These are phyloP conservation scores for Centrapalus pauciflorus DNA, from an alignment of 129 eudicot genomes.

Conservation along the genomic window DNA sequence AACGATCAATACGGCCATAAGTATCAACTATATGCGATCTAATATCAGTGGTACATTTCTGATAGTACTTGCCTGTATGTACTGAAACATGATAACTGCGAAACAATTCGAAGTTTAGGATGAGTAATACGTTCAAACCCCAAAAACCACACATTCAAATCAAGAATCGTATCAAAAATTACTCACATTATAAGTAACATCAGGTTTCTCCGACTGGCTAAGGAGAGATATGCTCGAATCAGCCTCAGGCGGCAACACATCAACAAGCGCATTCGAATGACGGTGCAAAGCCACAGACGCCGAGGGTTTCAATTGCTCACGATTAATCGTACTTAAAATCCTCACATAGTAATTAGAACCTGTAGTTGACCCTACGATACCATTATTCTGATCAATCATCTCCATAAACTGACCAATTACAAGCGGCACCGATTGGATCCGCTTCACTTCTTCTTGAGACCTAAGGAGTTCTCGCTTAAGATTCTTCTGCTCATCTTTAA, in stretches of 20 bases:
- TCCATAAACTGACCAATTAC: too few relatives aligned
- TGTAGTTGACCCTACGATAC: conserved; percentile 63
- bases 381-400: too few relatives aligned
- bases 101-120: neutral
- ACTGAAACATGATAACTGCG: neutral
- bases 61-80: too few relatives aligned
- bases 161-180: neutral
- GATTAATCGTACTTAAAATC: conserved; percentile 56
- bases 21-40: too few relatives aligned
- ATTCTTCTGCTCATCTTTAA: too few relatives aligned
- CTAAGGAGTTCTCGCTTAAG: too few relatives aligned
- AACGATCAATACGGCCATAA: too few relatives aligned
- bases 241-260: conserved; percentile 85
- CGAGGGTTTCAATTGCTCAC: conserved; percentile 58
- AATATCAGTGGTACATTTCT: too few relatives aligned
- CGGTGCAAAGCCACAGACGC: conserved; percentile 65
- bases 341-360: conserved; percentile 65
- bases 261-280: conserved; percentile 63
- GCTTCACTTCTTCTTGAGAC: too few relatives aligned
- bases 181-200: conserved; percentile 67
- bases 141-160: neutral
- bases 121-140: conserved; percentile 3
- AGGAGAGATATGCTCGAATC: conserved; percentile 83
- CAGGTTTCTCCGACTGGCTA: conserved; percentile 90
- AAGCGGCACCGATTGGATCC: too few relatives aligned